phyloP scores from a whole-genome alignment of 31 red algal genomes.

The Porphyra umbilicalis region DNA sequence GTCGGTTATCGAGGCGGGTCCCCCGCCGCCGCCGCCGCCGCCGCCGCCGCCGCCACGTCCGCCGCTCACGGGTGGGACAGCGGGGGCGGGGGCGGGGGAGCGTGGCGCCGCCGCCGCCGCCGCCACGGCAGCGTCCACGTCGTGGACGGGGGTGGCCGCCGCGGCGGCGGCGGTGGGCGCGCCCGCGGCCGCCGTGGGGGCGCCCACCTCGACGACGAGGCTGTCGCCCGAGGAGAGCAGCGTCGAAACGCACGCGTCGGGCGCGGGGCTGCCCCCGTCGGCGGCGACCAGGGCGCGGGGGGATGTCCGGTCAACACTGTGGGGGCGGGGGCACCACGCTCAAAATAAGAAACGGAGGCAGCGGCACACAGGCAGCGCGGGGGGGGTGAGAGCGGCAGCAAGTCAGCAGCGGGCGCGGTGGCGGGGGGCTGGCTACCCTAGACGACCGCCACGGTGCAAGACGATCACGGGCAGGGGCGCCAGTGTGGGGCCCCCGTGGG shows the following conservation, averaged over 20 bases:
- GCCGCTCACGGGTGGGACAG: not conserved
- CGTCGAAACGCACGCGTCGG: conserved; percentile 5
- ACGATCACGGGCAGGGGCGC: too few relatives aligned
- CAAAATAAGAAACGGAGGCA: too few relatives aligned
- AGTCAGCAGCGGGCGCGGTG: not conserved
- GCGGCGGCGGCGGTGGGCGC: conserved; percentile 3
- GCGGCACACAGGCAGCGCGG: too few relatives aligned
- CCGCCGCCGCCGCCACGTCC: too few relatives aligned
- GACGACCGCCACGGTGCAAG: too few relatives aligned
- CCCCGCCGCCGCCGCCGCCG: too few relatives aligned
- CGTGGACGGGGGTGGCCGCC: conserved; percentile 7
- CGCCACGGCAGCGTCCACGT: not conserved
- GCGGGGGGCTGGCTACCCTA: too few relatives aligned
- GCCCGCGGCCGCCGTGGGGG: not conserved
- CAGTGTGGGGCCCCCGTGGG: too few relatives aligned
- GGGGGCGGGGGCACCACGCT: not conserved
- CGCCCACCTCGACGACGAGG: conserved; percentile 19
- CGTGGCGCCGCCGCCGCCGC: not conserved
- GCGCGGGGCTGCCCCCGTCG: conserved; percentile 2
- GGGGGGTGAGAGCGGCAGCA: not conserved
- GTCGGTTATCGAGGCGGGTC: conserved; percentile 4
- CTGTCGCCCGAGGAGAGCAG: conserved; percentile 33
- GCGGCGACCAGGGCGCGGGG: not conserved
- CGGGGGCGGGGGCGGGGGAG: not conserved
- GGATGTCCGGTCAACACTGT: not conserved